Base-by-base conservation (phyloP, 768 basidiomycete genomes). In the Zangia roseola region DNA sequence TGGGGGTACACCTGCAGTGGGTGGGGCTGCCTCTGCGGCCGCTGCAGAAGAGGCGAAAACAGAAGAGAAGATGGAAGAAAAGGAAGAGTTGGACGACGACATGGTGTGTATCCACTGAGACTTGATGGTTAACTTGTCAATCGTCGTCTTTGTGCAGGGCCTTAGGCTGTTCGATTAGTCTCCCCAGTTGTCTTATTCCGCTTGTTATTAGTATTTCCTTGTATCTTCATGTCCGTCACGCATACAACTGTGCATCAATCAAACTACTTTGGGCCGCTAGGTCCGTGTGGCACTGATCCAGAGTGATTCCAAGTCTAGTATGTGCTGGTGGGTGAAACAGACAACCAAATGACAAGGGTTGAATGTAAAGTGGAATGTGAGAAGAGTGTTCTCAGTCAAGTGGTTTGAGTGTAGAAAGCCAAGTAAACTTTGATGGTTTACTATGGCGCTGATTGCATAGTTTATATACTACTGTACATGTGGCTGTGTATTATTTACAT, bases 161-260 rank as follows among this genome's bases (percentile, higher is more conserved):
- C 94, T 95, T 81, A 91, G 93, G 76, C 82, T 95, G 55, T 95
- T 95, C 85, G 91, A 94, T 75, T 94, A 78, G 79, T 72, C 59
- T 61, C 53, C 59, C 26, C 26, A 10, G 26, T 10, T 28, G 10
- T 28, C 28, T 2, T 47, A 62, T 31, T 26, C 33, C 31, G 30
- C 31, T 42, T 49, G 45, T 33, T 63, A 68, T 59, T 47, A n/a
- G 58, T 65, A 65, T 69, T 69, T 16, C 33, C 38, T 25, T 48
- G 60, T 62, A 53, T 55, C 51, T 37, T 43, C 48, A 47, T 45
- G 20, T 43, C 51, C 31, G 39, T 50, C 48, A 55, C 50, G 38
- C 49, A 33, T 54, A 47, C 50, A 59, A 3, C 48, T 49, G 55
- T 50, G 51, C 60, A 53, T 52, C 60, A 56, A 63, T 57, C 57